Base-by-base conservation (phyloP, 768 basidiomycete species). In the Suillus occidentalis region DNA sequence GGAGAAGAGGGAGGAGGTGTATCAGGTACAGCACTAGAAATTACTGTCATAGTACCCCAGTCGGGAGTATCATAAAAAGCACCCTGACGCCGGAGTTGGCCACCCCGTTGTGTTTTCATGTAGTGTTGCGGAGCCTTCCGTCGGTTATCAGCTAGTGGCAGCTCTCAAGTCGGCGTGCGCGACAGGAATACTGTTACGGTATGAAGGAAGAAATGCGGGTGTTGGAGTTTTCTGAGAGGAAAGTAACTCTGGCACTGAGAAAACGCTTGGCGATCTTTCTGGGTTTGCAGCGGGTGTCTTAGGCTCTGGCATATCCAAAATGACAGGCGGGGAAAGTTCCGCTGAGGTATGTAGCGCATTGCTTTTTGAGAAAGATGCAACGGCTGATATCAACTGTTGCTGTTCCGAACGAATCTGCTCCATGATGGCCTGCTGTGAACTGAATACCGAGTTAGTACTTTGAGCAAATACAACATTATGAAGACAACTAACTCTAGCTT, bases 51-150 rank as follows among this genome's bases (percentile, higher is more conserved):
- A 13, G 61, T 12, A 20, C 37, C 13, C 61, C 61, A 62, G 31
- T 60, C 25, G 10, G 62, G 62, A n/a, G 56, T 58, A 22, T 18
- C 56, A 31, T 63, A 63, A 13, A 63, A 63, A 25, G 62, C 55
- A 63, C 62, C 62, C 3, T 63, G 62, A 31, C 62, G 62, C 13
- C 37, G 37, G 4, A 63, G 34, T 25, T 3, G 14, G 8, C 37
- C 7, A 31, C 25, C 31, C 14, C 37, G 62, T 13, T 59, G 58
- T 13, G 28, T 31, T 22, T 42, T 31, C 25, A n/a, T 7, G 22
- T 56, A 62, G 36, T 6, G 18, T 25, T 62, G 36, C 2, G 56
- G 62, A 22, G 25, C 50, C 12, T 0, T 31, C 62, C 62, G 60
- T 20, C 37, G 34, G 37, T 63, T 25, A 28, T 20, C 58, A 22